Conservation (phyloP, 257 asterid genomes). For the Jacaranda copaia region DNA sequence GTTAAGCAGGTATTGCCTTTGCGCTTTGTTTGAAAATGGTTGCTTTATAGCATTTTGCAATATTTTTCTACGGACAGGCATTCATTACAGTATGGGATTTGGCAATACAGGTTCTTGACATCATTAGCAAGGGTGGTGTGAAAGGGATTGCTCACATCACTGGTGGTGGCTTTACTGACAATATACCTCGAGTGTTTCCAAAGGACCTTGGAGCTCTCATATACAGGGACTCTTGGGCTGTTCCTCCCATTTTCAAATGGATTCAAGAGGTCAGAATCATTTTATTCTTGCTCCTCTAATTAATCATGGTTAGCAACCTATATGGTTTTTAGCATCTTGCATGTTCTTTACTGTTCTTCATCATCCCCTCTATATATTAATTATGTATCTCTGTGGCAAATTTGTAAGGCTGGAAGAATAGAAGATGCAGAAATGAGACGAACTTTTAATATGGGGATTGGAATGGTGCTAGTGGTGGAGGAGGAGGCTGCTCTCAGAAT, state of each 20-base stretch:
- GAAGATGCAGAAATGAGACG: conserved; percentile 86
- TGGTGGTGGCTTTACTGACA: conserved; percentile 96
- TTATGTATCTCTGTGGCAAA: conserved; percentile 11
- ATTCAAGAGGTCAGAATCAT: conserved; percentile 74
- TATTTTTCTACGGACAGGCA: conserved; percentile 3
- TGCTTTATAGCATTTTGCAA: background rate
- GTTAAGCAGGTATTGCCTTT: conserved; percentile 78
- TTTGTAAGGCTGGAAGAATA: conserved; percentile 71
- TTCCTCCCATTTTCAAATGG: conserved; percentile 90
- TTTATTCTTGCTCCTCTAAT: background rate
- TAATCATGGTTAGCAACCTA: too few species aligned
- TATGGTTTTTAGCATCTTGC: too few species aligned
- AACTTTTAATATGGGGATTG: conserved; percentile 96
- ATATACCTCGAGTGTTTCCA: conserved; percentile 93
- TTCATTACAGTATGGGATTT: background rate
- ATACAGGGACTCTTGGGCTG: conserved; percentile 70
- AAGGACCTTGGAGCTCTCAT: conserved; percentile 85
- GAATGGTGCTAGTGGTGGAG: conserved; percentile 87
- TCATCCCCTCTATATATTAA: background rate
- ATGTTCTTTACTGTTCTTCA: too few species aligned
- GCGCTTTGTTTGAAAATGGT: conserved; percentile 6
- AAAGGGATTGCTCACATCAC: conserved; percentile 98
- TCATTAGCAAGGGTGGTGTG: conserved; percentile 83
- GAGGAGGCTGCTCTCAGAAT: conserved; percentile 69
- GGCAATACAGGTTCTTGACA: conserved; percentile 73